A percentile compares a stretch with the other conserved stretches of the same genome.
Conservation (phyloP, 768 basidiomycete genomes). For the Russula virescens region DNA sequence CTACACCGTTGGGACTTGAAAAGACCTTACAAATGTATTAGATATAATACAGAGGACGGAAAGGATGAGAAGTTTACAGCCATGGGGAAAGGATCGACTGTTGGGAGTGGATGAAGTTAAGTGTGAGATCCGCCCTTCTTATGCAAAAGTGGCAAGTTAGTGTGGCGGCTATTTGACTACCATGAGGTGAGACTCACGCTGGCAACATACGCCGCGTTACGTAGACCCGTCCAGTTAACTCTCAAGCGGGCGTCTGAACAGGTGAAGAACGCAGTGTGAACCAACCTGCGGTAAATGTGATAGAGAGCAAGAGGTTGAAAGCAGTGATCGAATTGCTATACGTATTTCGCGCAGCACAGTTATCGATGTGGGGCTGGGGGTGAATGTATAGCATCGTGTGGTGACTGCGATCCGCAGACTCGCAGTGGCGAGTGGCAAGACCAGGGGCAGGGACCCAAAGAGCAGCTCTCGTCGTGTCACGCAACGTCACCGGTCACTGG, state of each 20-base stretch:
- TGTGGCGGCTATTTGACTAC: not conserved
- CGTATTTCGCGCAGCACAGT: not conserved
- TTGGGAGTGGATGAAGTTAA: not conserved
- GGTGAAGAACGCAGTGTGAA: not conserved
- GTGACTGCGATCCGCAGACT: no score
- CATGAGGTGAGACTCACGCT: no score
- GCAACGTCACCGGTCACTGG: not conserved
- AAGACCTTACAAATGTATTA: not conserved
- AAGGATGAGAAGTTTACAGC: not conserved
- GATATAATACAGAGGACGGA: not conserved
- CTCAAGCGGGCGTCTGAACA: not conserved
- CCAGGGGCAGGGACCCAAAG: no score
- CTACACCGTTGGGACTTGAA: not conserved
- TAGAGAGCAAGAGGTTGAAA: not conserved
- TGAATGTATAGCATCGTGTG: no score
- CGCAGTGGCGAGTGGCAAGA: not conserved
- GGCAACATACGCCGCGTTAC: constrained; percentile 3
- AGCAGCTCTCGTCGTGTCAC: not conserved
- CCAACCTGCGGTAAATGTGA: not conserved
- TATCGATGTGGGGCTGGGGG: not conserved
- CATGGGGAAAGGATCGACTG: not conserved
- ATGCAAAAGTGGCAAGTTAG: not conserved
- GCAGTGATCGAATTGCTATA: no score
- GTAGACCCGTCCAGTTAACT: not conserved
- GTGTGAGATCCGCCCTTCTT: not conserved